Percentiles rank a stretch among this genome's conserved stretches.
Evolutionary conservation across 106 monocot genomes (phyloP).

Genomic region (Posidonia australis): DNA sequence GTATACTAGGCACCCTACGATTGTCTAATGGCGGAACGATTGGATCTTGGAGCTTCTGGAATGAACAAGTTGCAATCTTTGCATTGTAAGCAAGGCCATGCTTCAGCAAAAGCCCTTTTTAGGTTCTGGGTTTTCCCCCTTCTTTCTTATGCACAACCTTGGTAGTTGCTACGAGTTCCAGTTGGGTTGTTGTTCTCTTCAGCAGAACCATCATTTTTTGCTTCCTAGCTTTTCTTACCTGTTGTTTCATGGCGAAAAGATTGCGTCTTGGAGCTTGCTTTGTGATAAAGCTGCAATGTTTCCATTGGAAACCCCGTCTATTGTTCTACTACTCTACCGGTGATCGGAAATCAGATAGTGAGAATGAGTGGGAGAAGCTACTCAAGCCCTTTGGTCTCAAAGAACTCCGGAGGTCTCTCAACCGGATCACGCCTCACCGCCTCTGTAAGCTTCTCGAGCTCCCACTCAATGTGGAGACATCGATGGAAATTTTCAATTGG

Average conservation of each 20-base stretch:
- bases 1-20: no score
- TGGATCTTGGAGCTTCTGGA: no score
- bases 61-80: no score
- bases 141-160: no score
- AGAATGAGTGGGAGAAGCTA: constrained; percentile 64
- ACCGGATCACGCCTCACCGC: constrained; percentile 45
- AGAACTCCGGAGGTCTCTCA: constrained; percentile 49
- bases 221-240: not conserved
- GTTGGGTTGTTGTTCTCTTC: not conserved
- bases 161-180: no score
- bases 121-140: no score
- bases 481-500: constrained; percentile 57
- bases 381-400: constrained; percentile 73
- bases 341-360: constrained; percentile 4
- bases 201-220: not conserved
- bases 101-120: no score
- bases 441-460: constrained; percentile 58
- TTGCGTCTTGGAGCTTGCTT: not conserved
- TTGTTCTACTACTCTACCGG: not conserved
- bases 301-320: not conserved
- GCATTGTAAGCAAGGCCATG: no score
- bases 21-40: no score
- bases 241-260: not conserved
- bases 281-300: not conserved
- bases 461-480: constrained; percentile 46